A percentile compares a stretch with the other conserved stretches of the same genome.
Evolutionary conservation across 140 eudicot genomes (phyloP).

Genomic region (Stevia rebaudiana): DNA sequence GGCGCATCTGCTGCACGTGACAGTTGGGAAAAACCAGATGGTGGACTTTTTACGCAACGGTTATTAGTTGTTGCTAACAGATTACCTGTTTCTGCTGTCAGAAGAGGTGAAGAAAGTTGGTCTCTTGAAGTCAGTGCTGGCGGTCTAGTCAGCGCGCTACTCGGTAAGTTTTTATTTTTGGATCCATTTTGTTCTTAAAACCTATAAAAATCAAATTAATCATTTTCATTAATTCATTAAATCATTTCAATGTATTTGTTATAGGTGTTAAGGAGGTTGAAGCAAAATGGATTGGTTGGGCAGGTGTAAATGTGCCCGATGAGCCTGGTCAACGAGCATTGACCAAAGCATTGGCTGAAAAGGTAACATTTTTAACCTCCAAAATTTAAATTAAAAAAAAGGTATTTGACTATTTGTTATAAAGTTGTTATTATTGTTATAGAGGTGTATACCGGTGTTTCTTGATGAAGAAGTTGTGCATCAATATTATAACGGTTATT

Average conservation of each 20-base stretch:
- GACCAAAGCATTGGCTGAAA: constrained; percentile 80
- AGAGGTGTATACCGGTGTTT: constrained; percentile 97
- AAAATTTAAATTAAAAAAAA: background rate
- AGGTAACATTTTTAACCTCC: constrained; percentile 40
- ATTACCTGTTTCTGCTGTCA: constrained; percentile 80
- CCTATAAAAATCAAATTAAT: background rate
- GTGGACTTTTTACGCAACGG: constrained; percentile 61
- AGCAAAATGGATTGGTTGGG: constrained; percentile 99
- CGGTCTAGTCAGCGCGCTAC: constrained; percentile 87
- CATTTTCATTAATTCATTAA: too few relatives aligned
- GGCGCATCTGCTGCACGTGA: constrained; percentile 67
- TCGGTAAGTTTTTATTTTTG: constrained; percentile 43
- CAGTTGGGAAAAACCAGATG: constrained; percentile 64
- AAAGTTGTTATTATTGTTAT: constrained; percentile 13
- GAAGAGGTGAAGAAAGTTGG: constrained; percentile 91
- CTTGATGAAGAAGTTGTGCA: constrained; percentile 90
- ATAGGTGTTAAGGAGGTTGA: constrained; percentile 97
- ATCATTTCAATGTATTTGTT: constrained; percentile 6
- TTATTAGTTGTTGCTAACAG: constrained; percentile 90
- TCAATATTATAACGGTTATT: constrained; percentile 89
- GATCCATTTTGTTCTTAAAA: background rate
- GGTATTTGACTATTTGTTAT: constrained; percentile 2
- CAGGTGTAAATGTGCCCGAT: constrained; percentile 97
- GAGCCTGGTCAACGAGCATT: constrained; percentile 82
- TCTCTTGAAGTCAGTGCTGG: constrained; percentile 91